Evolutionary conservation across 495 filamentous ascomycete genomes (phyloP).

Genomic region (Aspergillus bridgeri): DNA sequence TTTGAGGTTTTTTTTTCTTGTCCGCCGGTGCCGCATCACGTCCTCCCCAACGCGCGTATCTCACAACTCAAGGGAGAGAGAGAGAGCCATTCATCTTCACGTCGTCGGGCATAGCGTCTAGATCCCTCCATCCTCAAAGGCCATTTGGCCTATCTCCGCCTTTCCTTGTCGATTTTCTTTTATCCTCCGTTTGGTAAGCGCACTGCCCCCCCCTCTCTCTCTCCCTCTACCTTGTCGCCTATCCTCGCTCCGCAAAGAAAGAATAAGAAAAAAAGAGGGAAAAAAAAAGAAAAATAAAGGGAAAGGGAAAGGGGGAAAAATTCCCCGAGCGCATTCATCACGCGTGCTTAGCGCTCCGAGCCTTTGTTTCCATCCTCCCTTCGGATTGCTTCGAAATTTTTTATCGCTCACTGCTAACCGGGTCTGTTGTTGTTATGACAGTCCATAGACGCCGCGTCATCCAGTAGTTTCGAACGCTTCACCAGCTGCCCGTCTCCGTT

Average conservation of each 20-base stretch:
- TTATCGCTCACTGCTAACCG: constrained; percentile 6
- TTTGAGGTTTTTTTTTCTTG: constrained; percentile 3
- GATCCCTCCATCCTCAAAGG: constrained; percentile 15
- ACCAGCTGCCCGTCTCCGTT: constrained; percentile 34
- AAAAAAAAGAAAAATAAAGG: background rate
- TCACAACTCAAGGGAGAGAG: background rate
- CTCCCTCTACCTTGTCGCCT: background rate
- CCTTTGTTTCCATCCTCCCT: background rate
- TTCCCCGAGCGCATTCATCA: constrained; percentile 28
- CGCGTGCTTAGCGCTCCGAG: constrained; percentile 11
- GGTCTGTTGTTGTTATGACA: constrained; percentile 17
- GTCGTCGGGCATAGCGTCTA: constrained; percentile 27
- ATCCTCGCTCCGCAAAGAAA: background rate
- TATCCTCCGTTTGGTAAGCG: constrained; percentile 26
- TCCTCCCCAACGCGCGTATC: constrained; percentile 5
- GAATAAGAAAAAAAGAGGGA: background rate
- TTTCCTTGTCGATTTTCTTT: constrained; percentile 14
- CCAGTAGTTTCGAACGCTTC: constrained; percentile 33
- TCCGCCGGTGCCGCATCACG: constrained; percentile 6
- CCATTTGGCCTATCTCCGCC: constrained; percentile 17
- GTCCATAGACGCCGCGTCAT: constrained; percentile 42
- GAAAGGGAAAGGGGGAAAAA: no score
- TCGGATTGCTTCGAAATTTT: background rate
- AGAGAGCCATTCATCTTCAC: constrained; percentile 9
- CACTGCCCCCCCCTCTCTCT: constrained; percentile 8